These are phyloP conservation scores for Capsicum pubescens DNA, from an alignment of 257 asterid species.

Conservation along the genomic window DNA sequence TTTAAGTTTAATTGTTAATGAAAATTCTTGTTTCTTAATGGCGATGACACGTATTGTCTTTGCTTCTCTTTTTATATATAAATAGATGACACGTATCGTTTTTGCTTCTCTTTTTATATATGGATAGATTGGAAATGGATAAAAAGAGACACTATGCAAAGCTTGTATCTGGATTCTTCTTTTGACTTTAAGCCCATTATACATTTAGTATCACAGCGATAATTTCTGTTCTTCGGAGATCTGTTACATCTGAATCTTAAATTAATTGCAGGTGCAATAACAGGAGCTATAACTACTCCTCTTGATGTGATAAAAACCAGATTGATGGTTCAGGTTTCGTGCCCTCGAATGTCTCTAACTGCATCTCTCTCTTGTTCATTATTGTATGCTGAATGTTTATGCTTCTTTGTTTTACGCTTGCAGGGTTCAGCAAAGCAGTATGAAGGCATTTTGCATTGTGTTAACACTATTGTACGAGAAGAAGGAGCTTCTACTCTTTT, in stretches of 20 bases:
- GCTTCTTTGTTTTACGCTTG: not conserved
- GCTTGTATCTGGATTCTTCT: not conserved
- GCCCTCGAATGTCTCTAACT: not conserved
- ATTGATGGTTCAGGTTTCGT: conserved; percentile 68
- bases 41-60: too few relatives aligned
- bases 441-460: conserved; percentile 56
- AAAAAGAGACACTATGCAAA: not conserved
- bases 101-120: too few relatives aligned
- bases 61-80: too few relatives aligned
- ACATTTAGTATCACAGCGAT: not conserved
- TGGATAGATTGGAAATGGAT: not conserved
- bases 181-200: not conserved
- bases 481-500: conserved; percentile 65
- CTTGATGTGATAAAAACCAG: conserved; percentile 75
- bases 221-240: not conserved
- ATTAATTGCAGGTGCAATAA: conserved; percentile 57
- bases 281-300: conserved; percentile 76
- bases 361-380: not conserved
- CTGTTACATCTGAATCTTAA: not conserved
- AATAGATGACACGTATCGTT: too few relatives aligned
- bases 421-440: conserved; percentile 73
- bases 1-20: too few relatives aligned
- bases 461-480: conserved; percentile 52
- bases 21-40: too few relatives aligned
- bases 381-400: not conserved